Evolutionary conservation across 2,329 filamentous ascomycete species (phyloP).

Genomic region (Fusarium armeniacum): DNA sequence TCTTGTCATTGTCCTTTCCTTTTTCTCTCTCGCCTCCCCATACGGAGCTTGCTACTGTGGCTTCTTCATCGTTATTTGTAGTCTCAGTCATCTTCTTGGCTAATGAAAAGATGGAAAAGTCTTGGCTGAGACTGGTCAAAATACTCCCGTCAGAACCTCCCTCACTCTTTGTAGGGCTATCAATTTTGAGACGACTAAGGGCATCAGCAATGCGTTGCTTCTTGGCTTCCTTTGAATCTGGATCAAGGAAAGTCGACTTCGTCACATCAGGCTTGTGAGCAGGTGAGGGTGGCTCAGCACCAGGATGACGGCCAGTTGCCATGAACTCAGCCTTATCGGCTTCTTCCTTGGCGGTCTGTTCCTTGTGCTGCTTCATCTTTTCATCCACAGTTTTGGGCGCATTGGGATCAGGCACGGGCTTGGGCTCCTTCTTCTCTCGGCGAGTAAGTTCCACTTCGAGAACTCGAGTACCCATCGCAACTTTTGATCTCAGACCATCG

Average conservation of each 20-base stretch:
- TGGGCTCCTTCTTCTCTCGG: constrained; percentile 60
- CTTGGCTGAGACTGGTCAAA: constrained; percentile 40
- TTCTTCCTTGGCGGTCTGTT: constrained; percentile 41
- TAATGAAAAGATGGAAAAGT: constrained; percentile 47
- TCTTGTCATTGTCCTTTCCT: constrained; percentile 7
- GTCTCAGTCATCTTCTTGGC: constrained; percentile 38
- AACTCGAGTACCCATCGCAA: constrained; percentile 63
- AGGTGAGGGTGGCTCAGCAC: constrained; percentile 28
- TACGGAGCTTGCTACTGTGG: constrained; percentile 46
- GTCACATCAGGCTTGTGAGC: constrained; percentile 13
- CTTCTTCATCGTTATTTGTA: constrained; percentile 39
- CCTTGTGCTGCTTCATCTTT: constrained; percentile 51
- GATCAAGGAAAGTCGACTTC: constrained; percentile 15
- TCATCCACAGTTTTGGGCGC: constrained; percentile 48
- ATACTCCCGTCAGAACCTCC: constrained; percentile 36
- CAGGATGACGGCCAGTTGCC: constrained; percentile 37
- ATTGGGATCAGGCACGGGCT: constrained; percentile 41
- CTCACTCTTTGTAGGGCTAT: constrained; percentile 29
- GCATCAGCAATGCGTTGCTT: constrained; percentile 43
- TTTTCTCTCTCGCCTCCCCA: constrained; percentile 35
- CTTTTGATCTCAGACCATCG: constrained; percentile 60
- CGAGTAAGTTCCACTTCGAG: constrained; percentile 69
- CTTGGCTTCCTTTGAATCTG: constrained; percentile 37
- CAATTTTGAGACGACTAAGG: constrained; percentile 39
- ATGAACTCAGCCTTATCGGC: constrained; percentile 43